Base-by-base conservation (phyloP, 129 eudicot genomes). In the Logfia minima region DNA sequence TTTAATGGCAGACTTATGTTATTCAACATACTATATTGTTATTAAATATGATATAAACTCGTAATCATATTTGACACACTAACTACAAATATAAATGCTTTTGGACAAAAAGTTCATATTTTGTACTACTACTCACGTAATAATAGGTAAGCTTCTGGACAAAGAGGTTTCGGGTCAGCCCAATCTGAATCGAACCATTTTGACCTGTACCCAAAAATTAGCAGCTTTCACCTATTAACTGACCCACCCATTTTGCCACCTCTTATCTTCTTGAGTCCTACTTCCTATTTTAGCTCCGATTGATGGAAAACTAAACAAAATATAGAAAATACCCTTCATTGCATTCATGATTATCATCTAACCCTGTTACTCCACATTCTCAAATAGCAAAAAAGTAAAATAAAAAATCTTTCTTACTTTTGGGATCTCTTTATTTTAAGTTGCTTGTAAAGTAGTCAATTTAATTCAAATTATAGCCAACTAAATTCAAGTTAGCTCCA, bases 401-500 rank as follows among this genome's bases (percentile, higher is more conserved):
- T 22, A 21, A 60, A 24, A 10, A 23, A 24, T 0, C 5, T 2
- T 77, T 68, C 65, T n/a, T 52, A 37, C 59, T 77, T 29, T 32
- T 34, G 8, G 41, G 58, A 14, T 23, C 35, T 35, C 74, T 21
- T 77, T 74, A 19, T 51, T 55, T 48, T 31, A 32, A 52, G 18
- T 55, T 66, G 28, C 72, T 65, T 37, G 69, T 56, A 37, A 9
- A 22, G 21, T 24, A 39, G 59, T 11, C 76, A 59, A 59, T 56
- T 23, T 24, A 9, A 31, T 1, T 37, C 21, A 26, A 17, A 7
- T 56, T 26, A 58, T 69, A 8, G 75, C 70, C 56, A 37, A n/a
- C 9, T 58, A 23, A 37, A 64, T 34, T 24, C 9, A 19, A 39
- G 13, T 26, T 29, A 78, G 63, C 82, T 78, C 63, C 65, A 71